Base-by-base conservation (phyloP, 2,329 filamentous ascomycete genomes). In the Hawksworthiomyces lignivorus region DNA sequence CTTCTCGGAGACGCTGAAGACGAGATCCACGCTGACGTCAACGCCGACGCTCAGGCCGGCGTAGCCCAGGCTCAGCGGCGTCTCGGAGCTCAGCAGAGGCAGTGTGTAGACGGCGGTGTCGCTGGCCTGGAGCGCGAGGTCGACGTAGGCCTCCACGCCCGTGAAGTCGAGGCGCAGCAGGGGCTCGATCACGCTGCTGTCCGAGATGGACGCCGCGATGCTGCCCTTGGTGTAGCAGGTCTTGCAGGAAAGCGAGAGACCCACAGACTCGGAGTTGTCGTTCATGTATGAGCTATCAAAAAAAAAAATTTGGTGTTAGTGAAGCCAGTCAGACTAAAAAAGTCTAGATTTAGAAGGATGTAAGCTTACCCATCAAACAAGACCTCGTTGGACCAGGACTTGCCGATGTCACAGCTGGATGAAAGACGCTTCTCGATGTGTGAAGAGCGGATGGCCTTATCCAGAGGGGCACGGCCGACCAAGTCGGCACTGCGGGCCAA, bases 151-250 rank as follows among this genome's bases (percentile, higher is more conserved):
- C 55, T 75, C 71, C 48, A 77, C 54, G 5, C 62, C 64, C 31
- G 63, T 63, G 36, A 78, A 70, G 47, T 68, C 60, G 3, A 78
- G 53, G 15, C 62, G 60, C 20, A 68, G 56, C 12, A 62, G 57
- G 0, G 70, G 69, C 31, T 58, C 46, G 17, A 61, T 46, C 5
- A 67, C 55, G 29, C 69, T 56, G 15, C 59, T 56, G 22, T 70
- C 64, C 5, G 18, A 18, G 18, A 75, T 54, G 41, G 63, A 59
- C 11, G 69, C 65, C 12, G 59, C 60, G 30, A 71, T 64, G n/a
- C 56, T 56, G 49, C 73, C 73, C 49, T 68, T 64, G 32, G 72
- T 60, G 52, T 70, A 73, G 53, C 72, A 73, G 10, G 64, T 65
- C 10, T 62, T 59, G 54, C 72, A 75, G 24, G 58, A 54, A 34